Evolutionary conservation across 2,329 filamentous ascomycete genomes (phyloP).

Genomic region (Juglanconis sp.): DNA sequence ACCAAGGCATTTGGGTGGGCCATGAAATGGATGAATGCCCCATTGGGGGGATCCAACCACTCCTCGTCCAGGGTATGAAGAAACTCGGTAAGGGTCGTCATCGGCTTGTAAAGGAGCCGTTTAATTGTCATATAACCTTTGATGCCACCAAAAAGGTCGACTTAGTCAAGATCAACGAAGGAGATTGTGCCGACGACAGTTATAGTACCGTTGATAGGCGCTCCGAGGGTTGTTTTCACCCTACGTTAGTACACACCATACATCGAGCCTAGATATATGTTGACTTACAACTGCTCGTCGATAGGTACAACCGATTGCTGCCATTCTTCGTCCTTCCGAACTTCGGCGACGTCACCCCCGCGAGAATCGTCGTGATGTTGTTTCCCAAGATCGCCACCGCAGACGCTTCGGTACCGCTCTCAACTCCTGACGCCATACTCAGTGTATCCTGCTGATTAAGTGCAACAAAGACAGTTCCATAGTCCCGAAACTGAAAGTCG

Average conservation of each 20-base stretch:
- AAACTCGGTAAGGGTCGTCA: no score
- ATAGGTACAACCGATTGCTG: conserved; percentile 8
- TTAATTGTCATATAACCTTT: no score
- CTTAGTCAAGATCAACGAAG: no score
- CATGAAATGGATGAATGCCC: no score
- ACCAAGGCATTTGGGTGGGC: no score
- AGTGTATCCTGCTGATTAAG: conserved; percentile 9
- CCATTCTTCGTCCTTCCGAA: conserved; percentile 5
- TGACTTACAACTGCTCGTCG: conserved; percentile 11
- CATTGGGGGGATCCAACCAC: no score
- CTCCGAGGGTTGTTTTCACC: not conserved
- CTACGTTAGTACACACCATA: not conserved
- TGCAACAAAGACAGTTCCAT: conserved; percentile 1
- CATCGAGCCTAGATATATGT: no score
- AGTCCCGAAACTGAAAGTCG: conserved; percentile 6
- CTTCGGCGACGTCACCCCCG: conserved; percentile 10
- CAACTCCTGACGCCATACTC: not conserved
- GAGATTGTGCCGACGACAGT: no score
- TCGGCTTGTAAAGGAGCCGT: no score
- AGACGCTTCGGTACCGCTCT: not conserved
- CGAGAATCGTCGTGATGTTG: conserved; percentile 5
- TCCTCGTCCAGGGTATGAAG: no score
- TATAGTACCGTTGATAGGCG: not conserved
- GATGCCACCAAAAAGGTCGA: no score
- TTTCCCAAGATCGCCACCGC: not conserved